phyloP scores from a whole-genome alignment of 352 stramenopile species.

The Phytophthora europaea region DNA sequence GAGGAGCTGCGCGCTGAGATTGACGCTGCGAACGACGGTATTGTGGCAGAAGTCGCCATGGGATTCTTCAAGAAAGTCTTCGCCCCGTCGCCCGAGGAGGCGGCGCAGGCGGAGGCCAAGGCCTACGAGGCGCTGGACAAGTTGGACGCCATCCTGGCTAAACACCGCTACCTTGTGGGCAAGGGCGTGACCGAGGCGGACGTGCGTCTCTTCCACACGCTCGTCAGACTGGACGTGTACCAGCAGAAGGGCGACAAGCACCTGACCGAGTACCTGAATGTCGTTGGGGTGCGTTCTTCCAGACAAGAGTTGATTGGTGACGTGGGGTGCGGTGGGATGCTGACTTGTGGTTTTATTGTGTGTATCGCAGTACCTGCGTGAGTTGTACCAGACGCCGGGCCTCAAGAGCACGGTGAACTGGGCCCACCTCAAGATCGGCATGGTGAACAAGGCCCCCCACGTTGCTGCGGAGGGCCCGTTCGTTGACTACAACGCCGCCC shows the following conservation, averaged over 20 bases:
- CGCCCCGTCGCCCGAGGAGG: slow-evolving; percentile 47
- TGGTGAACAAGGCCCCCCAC: slow-evolving; percentile 77
- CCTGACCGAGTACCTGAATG: slow-evolving; percentile 56
- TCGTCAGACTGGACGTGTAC: slow-evolving; percentile 44
- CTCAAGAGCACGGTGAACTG: slow-evolving; percentile 87
- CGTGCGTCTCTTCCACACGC: slow-evolving; percentile 44
- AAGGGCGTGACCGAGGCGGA: slow-evolving; percentile 44
- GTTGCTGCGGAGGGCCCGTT: slow-evolving; percentile 82
- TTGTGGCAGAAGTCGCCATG: slow-evolving; percentile 64
- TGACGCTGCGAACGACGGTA: slow-evolving; percentile 68
- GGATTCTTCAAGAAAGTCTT: slow-evolving; percentile 70
- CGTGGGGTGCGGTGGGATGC: neutral
- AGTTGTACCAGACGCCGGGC: slow-evolving; percentile 85
- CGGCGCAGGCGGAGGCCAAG: slow-evolving; percentile 4
- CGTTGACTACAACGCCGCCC: slow-evolving; percentile 41
- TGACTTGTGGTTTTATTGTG: slow-evolving; percentile 6
- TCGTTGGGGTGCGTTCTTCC: slow-evolving; percentile 18
- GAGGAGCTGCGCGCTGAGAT: slow-evolving; percentile 57
- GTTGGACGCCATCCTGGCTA: slow-evolving; percentile 31
- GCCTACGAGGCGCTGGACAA: slow-evolving; percentile 30
- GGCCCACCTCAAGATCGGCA: slow-evolving; percentile 91
- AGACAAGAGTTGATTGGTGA: neutral
- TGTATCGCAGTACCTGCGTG: slow-evolving; percentile 33
- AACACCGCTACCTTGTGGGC: slow-evolving; percentile 30
- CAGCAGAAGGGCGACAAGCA: slow-evolving; percentile 43